phyloP scores from a whole-genome alignment of 1,284 basidiomycete species.

The Peniophora sp. region DNA sequence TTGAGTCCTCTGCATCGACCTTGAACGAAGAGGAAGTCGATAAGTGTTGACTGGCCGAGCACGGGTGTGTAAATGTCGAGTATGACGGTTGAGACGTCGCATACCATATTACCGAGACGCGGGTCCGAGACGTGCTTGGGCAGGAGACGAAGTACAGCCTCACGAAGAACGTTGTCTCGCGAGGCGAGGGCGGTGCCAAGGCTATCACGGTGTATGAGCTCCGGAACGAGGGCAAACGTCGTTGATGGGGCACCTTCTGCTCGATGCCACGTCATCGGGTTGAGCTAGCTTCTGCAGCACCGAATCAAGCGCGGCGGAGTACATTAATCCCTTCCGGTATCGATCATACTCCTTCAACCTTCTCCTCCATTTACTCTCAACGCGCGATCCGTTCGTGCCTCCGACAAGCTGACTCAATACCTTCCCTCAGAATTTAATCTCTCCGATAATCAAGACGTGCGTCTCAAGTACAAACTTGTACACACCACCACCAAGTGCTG shows the following conservation, averaged over 20 bases:
- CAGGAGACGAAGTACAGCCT: slow-evolving; percentile 83
- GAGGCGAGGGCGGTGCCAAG: slow-evolving; percentile 81
- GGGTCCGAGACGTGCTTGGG: slow-evolving; percentile 86
- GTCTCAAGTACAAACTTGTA: slow-evolving; percentile 69
- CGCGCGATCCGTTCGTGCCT: slow-evolving; percentile 64
- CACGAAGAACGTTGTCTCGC: slow-evolving; percentile 90
- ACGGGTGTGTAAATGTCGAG: slow-evolving; percentile 91
- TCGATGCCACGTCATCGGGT: slow-evolving; percentile 3
- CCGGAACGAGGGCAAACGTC: slow-evolving; percentile 88
- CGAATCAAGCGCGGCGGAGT: slow-evolving; percentile 89
- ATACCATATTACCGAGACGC: slow-evolving; percentile 84
- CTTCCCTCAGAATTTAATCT: slow-evolving; percentile 49
- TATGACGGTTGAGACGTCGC: slow-evolving; percentile 76
- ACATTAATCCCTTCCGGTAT: slow-evolving; percentile 88
- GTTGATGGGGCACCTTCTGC: slow-evolving; percentile 77
- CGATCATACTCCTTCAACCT: slow-evolving; percentile 86
- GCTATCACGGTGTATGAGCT: slow-evolving; percentile 90
- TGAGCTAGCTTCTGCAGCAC: slow-evolving; percentile 74
- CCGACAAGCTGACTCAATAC: slow-evolving; percentile 37
- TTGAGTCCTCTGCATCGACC: slow-evolving; percentile 79
- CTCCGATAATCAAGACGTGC: slow-evolving; percentile 41
- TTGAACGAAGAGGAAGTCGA: slow-evolving; percentile 88
- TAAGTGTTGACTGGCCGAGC: slow-evolving; percentile 88
- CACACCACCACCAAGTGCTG: slow-evolving; percentile 49
- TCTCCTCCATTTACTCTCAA: slow-evolving; percentile 68